These are phyloP conservation scores for Globisporangium spinosum DNA, from an alignment of 352 stramenopile species.

Conservation along the genomic window DNA sequence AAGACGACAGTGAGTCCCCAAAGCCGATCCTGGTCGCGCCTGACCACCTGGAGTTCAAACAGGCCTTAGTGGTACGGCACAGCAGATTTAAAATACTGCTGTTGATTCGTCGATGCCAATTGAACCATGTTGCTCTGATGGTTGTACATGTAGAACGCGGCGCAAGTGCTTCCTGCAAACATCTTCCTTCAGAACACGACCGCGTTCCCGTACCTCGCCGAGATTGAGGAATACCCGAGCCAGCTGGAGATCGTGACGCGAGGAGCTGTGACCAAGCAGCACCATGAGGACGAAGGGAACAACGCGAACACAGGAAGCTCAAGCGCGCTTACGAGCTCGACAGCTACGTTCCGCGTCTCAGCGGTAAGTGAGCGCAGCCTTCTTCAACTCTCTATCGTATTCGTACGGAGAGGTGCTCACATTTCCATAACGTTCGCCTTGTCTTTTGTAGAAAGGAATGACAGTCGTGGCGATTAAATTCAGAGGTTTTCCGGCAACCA, in stretches of 20 bases:
- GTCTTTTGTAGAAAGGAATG: constrained; percentile 55
- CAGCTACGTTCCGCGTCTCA: constrained; percentile 47
- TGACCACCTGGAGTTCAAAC: constrained; percentile 64
- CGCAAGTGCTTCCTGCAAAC: constrained; percentile 54
- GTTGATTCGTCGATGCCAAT: not conserved
- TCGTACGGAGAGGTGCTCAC: not conserved
- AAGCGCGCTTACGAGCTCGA: constrained; percentile 3
- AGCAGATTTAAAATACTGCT: constrained; percentile 1
- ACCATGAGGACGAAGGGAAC: not conserved
- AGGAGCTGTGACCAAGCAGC: constrained; percentile 9
- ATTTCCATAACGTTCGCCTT: not conserved
- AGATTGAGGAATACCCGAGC: constrained; percentile 54
- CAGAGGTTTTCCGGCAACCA: constrained; percentile 6
- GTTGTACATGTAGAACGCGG: constrained; percentile 22
- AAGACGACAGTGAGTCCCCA: constrained; percentile 16
- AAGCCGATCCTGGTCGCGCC: constrained; percentile 56
- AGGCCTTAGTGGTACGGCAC: constrained; percentile 27
- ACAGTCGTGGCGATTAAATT: constrained; percentile 71
- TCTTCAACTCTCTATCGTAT: not conserved
- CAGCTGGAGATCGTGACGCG: constrained; percentile 62
- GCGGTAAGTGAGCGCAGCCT: constrained; percentile 5
- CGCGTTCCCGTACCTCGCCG: constrained; percentile 42
- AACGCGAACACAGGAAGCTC: constrained; percentile 1
- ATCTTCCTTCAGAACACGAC: constrained; percentile 80
- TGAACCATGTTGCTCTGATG: not conserved